Conservation (phyloP, 2,329 filamentous ascomycete genomes). For the Rhinocladiella mackenziei region DNA sequence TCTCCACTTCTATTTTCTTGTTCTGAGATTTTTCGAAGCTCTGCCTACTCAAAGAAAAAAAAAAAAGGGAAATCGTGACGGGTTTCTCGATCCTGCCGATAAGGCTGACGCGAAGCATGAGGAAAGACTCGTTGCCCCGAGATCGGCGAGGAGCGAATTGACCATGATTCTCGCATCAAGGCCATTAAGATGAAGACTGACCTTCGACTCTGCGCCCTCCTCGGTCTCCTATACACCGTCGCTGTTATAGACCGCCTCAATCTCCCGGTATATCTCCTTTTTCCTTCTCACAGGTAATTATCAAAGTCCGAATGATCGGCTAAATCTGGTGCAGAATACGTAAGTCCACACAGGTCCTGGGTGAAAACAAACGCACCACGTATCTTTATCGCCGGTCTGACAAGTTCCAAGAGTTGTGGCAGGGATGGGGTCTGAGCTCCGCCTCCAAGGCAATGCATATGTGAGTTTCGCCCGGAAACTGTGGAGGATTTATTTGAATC, state of each 20-base stretch:
- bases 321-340: background rate
- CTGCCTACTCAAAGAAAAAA: too few relatives aligned
- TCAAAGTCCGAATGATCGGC: background rate
- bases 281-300: background rate
- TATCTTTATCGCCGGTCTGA: background rate
- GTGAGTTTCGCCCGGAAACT: slow-evolving; percentile 1
- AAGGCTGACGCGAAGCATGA: slow-evolving; percentile 4
- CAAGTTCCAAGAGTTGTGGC: slow-evolving; percentile 4
- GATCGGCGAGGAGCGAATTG: slow-evolving; percentile 1
- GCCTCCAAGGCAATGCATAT: slow-evolving; percentile 13
- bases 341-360: background rate
- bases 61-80: too few relatives aligned
- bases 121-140: background rate
- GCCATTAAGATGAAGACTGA: slow-evolving; percentile 11
- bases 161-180: too few relatives aligned
- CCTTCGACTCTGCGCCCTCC: slow-evolving; percentile 5
- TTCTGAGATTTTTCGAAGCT: background rate
- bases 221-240: slow-evolving; percentile 9
- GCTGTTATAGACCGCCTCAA: slow-evolving; percentile 12
- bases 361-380: background rate
- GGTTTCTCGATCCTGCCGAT: too few relatives aligned
- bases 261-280: slow-evolving; percentile 5
- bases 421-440: slow-evolving; percentile 8
- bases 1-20: too few relatives aligned
- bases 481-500: too few relatives aligned